A percentile compares a stretch with the other conserved stretches of the same genome.
Conservation (phyloP, 805 yeast genomes). For the Kodamaea sagamina region DNA sequence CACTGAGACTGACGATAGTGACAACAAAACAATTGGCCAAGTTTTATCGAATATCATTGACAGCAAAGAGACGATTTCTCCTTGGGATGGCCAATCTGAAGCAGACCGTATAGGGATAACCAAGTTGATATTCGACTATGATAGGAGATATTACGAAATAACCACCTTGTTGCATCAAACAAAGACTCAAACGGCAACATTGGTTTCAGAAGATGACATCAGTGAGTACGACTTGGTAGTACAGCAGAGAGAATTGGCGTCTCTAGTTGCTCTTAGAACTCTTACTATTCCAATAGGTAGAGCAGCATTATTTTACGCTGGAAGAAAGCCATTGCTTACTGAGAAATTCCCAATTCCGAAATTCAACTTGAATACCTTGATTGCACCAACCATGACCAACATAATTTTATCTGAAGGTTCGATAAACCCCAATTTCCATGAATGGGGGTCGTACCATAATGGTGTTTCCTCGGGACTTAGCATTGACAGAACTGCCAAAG, state of each 20-base stretch:
- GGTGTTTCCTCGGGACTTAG: slow-evolving; percentile 88
- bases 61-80: slow-evolving; percentile 47
- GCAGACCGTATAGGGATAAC: slow-evolving; percentile 70
- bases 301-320: slow-evolving; percentile 68
- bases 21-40: slow-evolving; percentile 39
- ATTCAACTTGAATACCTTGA: slow-evolving; percentile 64
- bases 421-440: slow-evolving; percentile 49
- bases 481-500: slow-evolving; percentile 65
- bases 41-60: slow-evolving; percentile 41
- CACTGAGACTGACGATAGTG: background rate
- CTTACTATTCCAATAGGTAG: slow-evolving; percentile 77
- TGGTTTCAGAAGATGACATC: slow-evolving; percentile 39
- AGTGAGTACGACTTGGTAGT: slow-evolving; percentile 59
- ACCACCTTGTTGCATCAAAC: slow-evolving; percentile 72
- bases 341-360: slow-evolving; percentile 81
- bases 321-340: slow-evolving; percentile 75
- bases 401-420: slow-evolving; percentile 58
- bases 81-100: slow-evolving; percentile 74
- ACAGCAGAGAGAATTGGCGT: slow-evolving; percentile 59
- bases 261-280: slow-evolving; percentile 67
- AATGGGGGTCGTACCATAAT: slow-evolving; percentile 90
- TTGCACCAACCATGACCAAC: slow-evolving; percentile 66
- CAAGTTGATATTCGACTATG: slow-evolving; percentile 70
- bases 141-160: slow-evolving; percentile 77
- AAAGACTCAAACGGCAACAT: slow-evolving; percentile 55